Evolutionary conservation across 495 filamentous ascomycete genomes (phyloP), one percentile per base, ranked within the genome.

Genomic region (Extremus antarcticus): DNA sequence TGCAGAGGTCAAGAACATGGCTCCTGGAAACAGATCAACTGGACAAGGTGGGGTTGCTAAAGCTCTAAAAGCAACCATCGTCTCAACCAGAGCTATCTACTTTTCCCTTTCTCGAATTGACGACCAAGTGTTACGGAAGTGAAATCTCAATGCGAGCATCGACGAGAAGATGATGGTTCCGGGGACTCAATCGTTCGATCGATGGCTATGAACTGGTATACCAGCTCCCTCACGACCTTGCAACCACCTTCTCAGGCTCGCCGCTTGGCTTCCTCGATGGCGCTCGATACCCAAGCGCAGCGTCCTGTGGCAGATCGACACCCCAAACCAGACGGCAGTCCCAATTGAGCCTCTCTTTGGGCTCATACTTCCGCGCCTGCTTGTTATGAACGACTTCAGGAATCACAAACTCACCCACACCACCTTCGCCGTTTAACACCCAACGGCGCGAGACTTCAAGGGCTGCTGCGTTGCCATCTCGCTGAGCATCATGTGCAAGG

Each of bases 271-370:
- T 19, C 21, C 3, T 4, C 2, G 35, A 11, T 8, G 50, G 38
- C 23, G 22, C 25, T 39, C 53, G 53, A 25, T 49, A 55, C 9
- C 46, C 46, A 3, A 25, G 19, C 25, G 55, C 55, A n/a, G 55
- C 39, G 40, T 53, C 45, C 8, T 43, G 15, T n/a, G 55, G 55
- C 15, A 58, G 24, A 39, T 58, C 50, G 4, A 48, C 41, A 13
- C 50, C 50, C 55, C 55, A 58, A 17, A 58, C 55, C 16, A 58
- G n/a, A 4, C 50, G 11, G 35, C 55, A 58, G 32, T 58, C 55
- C 50, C 49, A 54, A 17, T 48, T 57, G 11, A 52, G 13, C 2
- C 55, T 47, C 29, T 57, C 35, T 35, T 20, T 57, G 17, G 16
- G 7, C 16, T 19, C 38, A 16, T n/a, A 17, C 29, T 2, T 13